Conservation (phyloP, 352 stramenopile genomes). For the Phytopythium litorale region DNA sequence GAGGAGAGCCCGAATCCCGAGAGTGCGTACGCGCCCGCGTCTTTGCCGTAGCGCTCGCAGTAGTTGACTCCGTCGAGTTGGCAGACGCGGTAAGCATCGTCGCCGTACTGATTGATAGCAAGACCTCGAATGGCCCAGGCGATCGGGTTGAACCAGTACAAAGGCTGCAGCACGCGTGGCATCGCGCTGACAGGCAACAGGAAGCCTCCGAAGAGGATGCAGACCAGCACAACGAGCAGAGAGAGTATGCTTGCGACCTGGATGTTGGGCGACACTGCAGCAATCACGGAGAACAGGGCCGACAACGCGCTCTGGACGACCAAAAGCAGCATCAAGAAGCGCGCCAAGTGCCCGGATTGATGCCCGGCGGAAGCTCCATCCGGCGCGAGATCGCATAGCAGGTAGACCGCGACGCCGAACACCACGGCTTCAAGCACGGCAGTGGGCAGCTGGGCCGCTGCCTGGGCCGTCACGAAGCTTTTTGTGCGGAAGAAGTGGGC, state of each 20-base stretch:
- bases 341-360: conserved; percentile 34
- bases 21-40: conserved; percentile 33
- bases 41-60: conserved; percentile 22
- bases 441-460: conserved; percentile 31
- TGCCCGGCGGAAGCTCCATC: not conserved
- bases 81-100: conserved; percentile 24
- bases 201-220: conserved; percentile 48
- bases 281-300: conserved; percentile 37
- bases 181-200: conserved; percentile 35
- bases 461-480: conserved; percentile 58
- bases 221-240: conserved; percentile 36
- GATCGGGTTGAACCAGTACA: conserved; percentile 66
- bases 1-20: conserved; percentile 31
- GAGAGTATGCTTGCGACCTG: conserved; percentile 39
- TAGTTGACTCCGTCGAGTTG: conserved; percentile 38
- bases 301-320: conserved; percentile 22
- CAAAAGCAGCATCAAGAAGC: conserved; percentile 42
- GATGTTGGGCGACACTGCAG: conserved; percentile 26
- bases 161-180: conserved; percentile 27
- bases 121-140: conserved; percentile 37
- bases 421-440: conserved; percentile 53
- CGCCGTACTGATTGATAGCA: conserved; percentile 42
- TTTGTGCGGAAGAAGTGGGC: conserved; percentile 79
- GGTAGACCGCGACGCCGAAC: conserved; percentile 82
- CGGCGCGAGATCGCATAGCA: conserved; percentile 56